Evolutionary conservation across 2,329 filamentous ascomycete species (phyloP).

Genomic region (Pseudovirgaria hyperparasitica): DNA sequence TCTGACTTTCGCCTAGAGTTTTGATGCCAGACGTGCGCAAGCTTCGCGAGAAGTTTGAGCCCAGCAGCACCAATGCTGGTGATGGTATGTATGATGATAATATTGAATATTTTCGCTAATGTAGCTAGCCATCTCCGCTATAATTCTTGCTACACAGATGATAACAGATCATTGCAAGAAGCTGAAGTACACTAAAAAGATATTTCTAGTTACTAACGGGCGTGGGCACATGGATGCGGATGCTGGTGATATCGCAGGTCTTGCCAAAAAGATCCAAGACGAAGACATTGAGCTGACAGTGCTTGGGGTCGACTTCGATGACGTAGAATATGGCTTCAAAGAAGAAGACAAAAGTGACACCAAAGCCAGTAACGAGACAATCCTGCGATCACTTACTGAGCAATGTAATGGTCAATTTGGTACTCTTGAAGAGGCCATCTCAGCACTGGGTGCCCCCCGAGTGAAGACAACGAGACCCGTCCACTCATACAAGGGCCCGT

Average conservation of each 20-base stretch:
- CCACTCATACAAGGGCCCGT: slow-evolving; percentile 63
- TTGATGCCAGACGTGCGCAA: slow-evolving; percentile 56
- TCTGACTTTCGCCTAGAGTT: slow-evolving; percentile 26
- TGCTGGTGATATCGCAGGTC: slow-evolving; percentile 52
- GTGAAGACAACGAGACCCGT: slow-evolving; percentile 66
- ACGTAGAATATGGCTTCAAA: slow-evolving; percentile 77
- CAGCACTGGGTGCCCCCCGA: slow-evolving; percentile 63
- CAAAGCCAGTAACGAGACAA: slow-evolving; percentile 66
- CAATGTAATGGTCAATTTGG: slow-evolving; percentile 62
- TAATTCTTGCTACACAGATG: slow-evolving; percentile 79
- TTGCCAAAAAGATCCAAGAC: slow-evolving; percentile 61
- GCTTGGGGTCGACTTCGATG: slow-evolving; percentile 87
- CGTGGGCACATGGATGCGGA: slow-evolving; percentile 59
- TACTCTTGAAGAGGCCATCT: slow-evolving; percentile 76
- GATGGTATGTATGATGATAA: slow-evolving; percentile 43
- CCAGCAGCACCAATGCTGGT: slow-evolving; percentile 55
- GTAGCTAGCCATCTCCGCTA: slow-evolving; percentile 55
- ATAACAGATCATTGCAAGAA: slow-evolving; percentile 69
- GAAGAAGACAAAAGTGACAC: slow-evolving; percentile 67
- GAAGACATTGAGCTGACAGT: slow-evolving; percentile 67
- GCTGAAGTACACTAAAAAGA: slow-evolving; percentile 30
- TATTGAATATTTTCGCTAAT: slow-evolving; percentile 8
- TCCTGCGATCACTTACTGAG: slow-evolving; percentile 52
- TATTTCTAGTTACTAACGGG: slow-evolving; percentile 78
- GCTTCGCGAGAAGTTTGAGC: slow-evolving; percentile 50